Evolutionary conservation across 2,329 filamentous ascomycete genomes (phyloP).

Genomic region (Davidsoniella australis): DNA sequence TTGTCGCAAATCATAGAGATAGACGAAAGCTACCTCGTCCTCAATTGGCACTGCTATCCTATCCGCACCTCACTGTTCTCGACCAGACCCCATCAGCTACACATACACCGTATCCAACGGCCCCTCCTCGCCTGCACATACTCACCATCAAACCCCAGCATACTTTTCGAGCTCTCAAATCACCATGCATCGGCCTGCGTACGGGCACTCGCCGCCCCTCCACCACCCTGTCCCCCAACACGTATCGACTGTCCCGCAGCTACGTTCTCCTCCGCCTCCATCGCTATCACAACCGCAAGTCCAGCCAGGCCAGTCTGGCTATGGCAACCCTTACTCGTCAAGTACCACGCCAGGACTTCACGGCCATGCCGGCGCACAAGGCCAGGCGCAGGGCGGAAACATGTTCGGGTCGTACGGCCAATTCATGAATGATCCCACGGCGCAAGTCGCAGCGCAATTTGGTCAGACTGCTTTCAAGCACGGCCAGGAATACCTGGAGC

Average conservation of each 20-base stretch:
- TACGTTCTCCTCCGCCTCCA: conserved; percentile 80
- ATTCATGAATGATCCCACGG: conserved; percentile 90
- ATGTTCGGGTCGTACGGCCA: conserved; percentile 62
- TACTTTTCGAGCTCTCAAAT: not conserved
- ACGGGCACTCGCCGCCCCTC: conserved; percentile 78
- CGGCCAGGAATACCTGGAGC: conserved; percentile 85
- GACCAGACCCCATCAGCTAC: not conserved
- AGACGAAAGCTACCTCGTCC: not conserved
- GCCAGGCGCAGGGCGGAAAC: conserved; percentile 24
- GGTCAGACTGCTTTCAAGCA: conserved; percentile 83
- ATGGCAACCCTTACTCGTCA: conserved; percentile 54
- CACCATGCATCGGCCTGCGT: conserved; percentile 72
- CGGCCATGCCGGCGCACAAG: not conserved
- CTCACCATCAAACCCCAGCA: too few species aligned
- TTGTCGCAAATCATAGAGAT: too few species aligned
- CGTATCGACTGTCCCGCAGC: conserved; percentile 91
- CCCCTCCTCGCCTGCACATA: not conserved
- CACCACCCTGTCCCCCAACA: conserved; percentile 97
- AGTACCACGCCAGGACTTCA: conserved; percentile 6
- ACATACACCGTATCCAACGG: too few species aligned
- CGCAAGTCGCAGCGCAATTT: conserved; percentile 88
- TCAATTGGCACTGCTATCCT: not conserved
- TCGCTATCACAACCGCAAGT: conserved; percentile 45
- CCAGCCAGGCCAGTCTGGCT: conserved; percentile 29
- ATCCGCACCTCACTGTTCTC: not conserved